A percentile compares a stretch with the other conserved stretches of the same genome.
Conservation (phyloP, 2,329 filamentous ascomycete genomes). For the Botryotinia convoluta region DNA sequence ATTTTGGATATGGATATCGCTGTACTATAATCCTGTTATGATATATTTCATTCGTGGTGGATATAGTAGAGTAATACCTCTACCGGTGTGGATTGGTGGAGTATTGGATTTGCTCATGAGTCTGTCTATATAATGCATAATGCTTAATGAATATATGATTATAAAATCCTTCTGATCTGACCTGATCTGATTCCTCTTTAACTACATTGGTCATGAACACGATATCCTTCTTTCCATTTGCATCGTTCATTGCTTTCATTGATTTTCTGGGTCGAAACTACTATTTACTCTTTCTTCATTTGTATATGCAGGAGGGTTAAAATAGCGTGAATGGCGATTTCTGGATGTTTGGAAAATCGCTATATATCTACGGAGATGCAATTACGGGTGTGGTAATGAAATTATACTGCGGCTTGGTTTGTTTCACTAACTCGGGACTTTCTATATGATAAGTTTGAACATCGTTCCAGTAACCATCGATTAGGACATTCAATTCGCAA, state of each 20-base stretch:
- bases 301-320: too few relatives aligned
- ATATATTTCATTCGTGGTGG: not conserved
- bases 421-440: not conserved
- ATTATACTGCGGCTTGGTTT: too few relatives aligned
- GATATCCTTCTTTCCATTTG: not conserved
- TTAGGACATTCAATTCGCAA: not conserved
- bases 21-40: not conserved
- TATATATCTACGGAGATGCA: too few relatives aligned
- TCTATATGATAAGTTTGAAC: not conserved
- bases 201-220: not conserved
- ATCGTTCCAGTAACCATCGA: not conserved
- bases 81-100: not conserved
- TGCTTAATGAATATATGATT: conserved; percentile 11
- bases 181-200: not conserved
- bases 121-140: not conserved
- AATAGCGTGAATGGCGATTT: too few relatives aligned
- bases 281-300: too few relatives aligned
- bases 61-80: not conserved
- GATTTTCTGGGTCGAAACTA: not conserved
- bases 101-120: not conserved
- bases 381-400: too few relatives aligned
- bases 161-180: not conserved
- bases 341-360: too few relatives aligned
- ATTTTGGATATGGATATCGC: not conserved
- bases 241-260: not conserved